Conservation (phyloP, 1,284 basidiomycete genomes). For the Leccinum pachyderme region DNA sequence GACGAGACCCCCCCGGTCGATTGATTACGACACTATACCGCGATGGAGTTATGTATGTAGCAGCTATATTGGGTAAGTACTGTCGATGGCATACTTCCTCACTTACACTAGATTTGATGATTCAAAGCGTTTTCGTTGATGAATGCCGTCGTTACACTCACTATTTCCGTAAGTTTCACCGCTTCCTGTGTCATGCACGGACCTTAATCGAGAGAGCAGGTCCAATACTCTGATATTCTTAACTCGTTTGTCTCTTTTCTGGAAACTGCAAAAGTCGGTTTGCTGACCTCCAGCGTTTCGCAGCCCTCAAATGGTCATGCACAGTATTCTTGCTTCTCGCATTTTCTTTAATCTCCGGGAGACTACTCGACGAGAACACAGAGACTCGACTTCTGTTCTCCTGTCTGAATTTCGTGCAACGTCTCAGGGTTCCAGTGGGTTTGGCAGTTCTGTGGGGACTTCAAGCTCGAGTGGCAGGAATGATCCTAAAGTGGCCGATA, state of each 20-base stretch:
- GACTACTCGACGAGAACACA: conserved; percentile 12
- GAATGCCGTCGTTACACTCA: conserved; percentile 16
- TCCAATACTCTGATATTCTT: conserved; percentile 17
- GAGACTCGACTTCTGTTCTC: not conserved
- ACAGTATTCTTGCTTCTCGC: conserved; percentile 27
- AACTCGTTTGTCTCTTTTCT: conserved; percentile 16
- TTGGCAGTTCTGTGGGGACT: not conserved
- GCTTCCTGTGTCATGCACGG: not conserved
- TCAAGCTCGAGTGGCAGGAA: not conserved
- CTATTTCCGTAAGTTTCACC: conserved; percentile 9
- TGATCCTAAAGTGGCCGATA: not conserved
- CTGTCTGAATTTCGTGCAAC: conserved; percentile 17
- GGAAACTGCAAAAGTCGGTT: not conserved
- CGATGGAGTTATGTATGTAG: conserved; percentile 23
- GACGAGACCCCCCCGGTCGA: conserved; percentile 7
- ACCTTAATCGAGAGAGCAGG: conserved; percentile 1
- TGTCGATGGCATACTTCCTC: not conserved
- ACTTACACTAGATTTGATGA: not conserved
- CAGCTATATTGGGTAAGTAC: conserved; percentile 15
- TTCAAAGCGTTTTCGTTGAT: conserved; percentile 19
- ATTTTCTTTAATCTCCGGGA: conserved; percentile 30
- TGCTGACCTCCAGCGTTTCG: conserved; percentile 3
- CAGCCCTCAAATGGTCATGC: conserved; percentile 25
- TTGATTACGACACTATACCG: conserved; percentile 19
- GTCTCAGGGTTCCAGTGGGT: not conserved